phyloP scores from a whole-genome alignment of 177 flowering plant species.

The Telopea speciosissima region DNA sequence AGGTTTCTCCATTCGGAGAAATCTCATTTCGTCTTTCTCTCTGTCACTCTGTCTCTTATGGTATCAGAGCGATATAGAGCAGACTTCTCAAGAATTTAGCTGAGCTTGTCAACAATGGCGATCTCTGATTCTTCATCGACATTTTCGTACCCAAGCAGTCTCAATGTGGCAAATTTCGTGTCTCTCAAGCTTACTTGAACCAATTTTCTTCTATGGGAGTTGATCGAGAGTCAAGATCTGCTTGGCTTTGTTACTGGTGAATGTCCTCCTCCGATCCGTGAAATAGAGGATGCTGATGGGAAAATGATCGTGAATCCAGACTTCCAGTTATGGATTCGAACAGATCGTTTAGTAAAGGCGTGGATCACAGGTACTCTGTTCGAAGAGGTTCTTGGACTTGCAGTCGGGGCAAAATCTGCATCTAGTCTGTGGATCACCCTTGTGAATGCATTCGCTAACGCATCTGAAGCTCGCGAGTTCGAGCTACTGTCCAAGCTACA shows the following conservation, averaged over 20 bases:
- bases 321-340: not conserved
- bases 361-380: not conserved
- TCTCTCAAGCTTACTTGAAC: not conserved
- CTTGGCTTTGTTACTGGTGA: not conserved
- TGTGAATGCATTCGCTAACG: not conserved
- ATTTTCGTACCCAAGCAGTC: not conserved
- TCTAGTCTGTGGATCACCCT: not conserved
- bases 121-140: not conserved
- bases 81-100: too few relatives aligned
- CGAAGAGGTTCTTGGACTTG: not conserved
- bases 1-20: too few relatives aligned
- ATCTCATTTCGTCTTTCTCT: too few relatives aligned
- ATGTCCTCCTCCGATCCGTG: not conserved
- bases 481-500: not conserved
- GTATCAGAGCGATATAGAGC: slow-evolving; percentile 1
- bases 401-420: not conserved
- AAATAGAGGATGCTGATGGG: not conserved
- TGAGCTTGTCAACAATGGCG: too few relatives aligned
- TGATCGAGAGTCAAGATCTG: slow-evolving; percentile 3
- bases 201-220: not conserved
- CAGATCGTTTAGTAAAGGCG: not conserved
- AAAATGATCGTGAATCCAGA: not conserved
- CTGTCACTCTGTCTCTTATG: too few relatives aligned
- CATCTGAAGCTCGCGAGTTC: not conserved
- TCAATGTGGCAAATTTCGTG: not conserved